Percentiles rank a stretch among this genome's conserved stretches.
phyloP scores from a whole-genome alignment of 176 grass and related monocot genomes.

The Thinopyrum elongatum region DNA sequence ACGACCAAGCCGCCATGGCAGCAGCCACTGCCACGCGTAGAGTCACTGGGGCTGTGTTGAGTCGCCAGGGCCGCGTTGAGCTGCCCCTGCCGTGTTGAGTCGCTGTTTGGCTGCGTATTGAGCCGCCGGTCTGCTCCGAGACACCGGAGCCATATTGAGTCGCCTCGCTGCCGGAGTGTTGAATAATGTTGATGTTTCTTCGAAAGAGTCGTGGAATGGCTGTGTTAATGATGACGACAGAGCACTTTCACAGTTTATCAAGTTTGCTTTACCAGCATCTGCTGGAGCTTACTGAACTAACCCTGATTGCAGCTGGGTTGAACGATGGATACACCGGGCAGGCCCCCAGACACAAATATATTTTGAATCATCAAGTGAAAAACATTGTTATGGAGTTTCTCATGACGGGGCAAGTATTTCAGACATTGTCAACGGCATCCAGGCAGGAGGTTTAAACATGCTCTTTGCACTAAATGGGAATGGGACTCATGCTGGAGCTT shows the following conservation, averaged over 20 bases:
- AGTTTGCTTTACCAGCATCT: constrained; percentile 31
- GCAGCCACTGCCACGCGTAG: background rate
- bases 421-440: constrained; percentile 90
- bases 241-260: constrained; percentile 88
- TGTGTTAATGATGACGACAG: constrained; percentile 95
- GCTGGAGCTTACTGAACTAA: constrained; percentile 67
- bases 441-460: constrained; percentile 85
- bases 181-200: constrained; percentile 36
- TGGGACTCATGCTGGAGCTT: constrained; percentile 94
- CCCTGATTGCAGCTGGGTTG: constrained; percentile 80
- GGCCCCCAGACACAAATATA: constrained; percentile 87
- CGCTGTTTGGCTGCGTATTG: no score
- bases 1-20: no score
- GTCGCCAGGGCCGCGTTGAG: no score
- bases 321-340: constrained; percentile 91
- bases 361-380: constrained; percentile 79
- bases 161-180: no score
- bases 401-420: constrained; percentile 60
- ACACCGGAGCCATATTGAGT: no score
- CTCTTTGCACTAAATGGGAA: constrained; percentile 94
- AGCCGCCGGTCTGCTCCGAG: no score
- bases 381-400: constrained; percentile 94
- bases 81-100: no score
- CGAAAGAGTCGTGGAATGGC: constrained; percentile 61
- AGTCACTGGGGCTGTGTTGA: no score